Conservation (phyloP, 371 early-diverging fungal genomes). For the Mortierella sp. region DNA sequence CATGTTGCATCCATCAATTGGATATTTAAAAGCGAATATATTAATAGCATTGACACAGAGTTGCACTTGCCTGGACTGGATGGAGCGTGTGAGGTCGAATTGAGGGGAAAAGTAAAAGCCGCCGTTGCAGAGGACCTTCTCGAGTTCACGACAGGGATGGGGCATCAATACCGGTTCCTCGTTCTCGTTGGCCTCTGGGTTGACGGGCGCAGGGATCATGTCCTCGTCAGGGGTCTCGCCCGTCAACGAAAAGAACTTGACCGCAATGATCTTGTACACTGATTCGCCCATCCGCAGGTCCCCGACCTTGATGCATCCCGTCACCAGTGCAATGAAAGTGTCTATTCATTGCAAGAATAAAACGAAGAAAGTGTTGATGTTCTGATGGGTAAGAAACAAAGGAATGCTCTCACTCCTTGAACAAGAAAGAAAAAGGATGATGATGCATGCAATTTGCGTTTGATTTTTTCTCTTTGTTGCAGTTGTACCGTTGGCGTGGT, state of each 20-base stretch:
- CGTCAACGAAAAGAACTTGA: constrained; percentile 74
- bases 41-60: not conserved
- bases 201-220: constrained; percentile 47
- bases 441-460: not conserved
- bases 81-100: constrained; percentile 80
- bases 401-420: not conserved
- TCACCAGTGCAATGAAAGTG: constrained; percentile 79
- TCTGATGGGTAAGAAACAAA: not conserved
- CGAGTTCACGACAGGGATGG: constrained; percentile 73
- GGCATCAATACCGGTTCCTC: constrained; percentile 55
- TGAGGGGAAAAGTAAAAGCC: constrained; percentile 84
- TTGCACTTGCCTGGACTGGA: constrained; percentile 72
- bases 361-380: not conserved
- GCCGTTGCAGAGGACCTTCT: constrained; percentile 77
- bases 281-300: constrained; percentile 72
- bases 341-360: constrained; percentile 57
- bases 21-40: not conserved
- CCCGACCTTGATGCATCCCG: constrained; percentile 73
- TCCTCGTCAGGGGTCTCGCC: constrained; percentile 71
- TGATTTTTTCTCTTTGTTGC: too few relatives aligned
- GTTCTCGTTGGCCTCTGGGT: constrained; percentile 58
- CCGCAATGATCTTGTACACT: constrained; percentile 70
- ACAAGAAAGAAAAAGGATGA: not conserved
- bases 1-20: not conserved
- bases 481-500: constrained; percentile 74